These are phyloP conservation scores for Nitzschia putrida DNA, from an alignment of 108 stramenopile genomes.

Conservation along the genomic window DNA sequence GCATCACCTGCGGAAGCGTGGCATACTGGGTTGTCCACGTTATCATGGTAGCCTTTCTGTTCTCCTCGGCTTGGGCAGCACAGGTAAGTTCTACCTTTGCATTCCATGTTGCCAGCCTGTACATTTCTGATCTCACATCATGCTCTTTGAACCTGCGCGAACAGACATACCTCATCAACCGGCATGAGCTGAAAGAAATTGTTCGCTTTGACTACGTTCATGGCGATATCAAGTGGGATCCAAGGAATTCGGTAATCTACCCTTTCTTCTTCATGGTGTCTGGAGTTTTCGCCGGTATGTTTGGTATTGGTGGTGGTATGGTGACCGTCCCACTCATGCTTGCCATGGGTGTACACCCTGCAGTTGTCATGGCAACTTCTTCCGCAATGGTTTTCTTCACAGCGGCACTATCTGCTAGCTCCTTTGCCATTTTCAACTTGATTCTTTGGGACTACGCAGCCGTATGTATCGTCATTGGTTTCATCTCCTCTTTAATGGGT, in stretches of 20 bases:
- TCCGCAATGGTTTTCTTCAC: constrained; percentile 96
- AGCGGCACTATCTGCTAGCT: constrained; percentile 82
- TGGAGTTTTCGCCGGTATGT: constrained; percentile 94
- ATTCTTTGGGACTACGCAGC: constrained; percentile 83
- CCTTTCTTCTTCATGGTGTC: constrained; percentile 89
- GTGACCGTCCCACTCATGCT: constrained; percentile 95
- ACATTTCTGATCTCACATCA: neutral
- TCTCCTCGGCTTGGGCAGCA: constrained; percentile 75
- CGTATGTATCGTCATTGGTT: constrained; percentile 81
- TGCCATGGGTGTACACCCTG: constrained; percentile 94
- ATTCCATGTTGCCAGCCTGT: neutral
- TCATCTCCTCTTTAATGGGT: constrained; percentile 81
- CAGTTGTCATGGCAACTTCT: constrained; percentile 87
- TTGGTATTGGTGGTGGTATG: constrained; percentile 93
- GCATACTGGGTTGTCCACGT: constrained; percentile 90
- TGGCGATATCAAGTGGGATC: constrained; percentile 96
- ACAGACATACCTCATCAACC: constrained; percentile 76
- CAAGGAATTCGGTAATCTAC: constrained; percentile 79
- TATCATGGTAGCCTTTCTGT: constrained; percentile 83
- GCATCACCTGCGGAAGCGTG: constrained; percentile 87
- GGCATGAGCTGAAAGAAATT: constrained; percentile 77
- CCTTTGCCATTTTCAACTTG: constrained; percentile 94
- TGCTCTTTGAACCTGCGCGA: neutral
- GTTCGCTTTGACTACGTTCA: constrained; percentile 90
- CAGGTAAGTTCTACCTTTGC: constrained; percentile 19